Evolutionary conservation across 352 stramenopile genomes (phyloP), one percentile per base, ranked within the genome.

Genomic region (Phytophthora meadii): DNA sequence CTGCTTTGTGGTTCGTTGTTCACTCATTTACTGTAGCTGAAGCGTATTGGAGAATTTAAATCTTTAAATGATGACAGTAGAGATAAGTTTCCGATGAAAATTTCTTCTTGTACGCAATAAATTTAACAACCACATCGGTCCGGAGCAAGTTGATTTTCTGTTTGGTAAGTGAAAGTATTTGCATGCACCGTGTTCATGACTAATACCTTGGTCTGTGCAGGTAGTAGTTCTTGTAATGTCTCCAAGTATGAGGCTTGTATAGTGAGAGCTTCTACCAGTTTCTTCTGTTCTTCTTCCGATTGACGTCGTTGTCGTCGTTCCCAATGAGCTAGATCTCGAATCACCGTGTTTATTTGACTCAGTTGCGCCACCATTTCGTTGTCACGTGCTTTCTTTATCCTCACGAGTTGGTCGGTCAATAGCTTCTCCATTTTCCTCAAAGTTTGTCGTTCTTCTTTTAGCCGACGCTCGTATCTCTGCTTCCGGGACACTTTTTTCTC

Each of bases 1-100:
- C 9, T 65, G 28, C 37, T 65, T 2, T 32, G 54, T 36, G 48
- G 22, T n/a, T 10, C 45, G 24, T 62, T 36, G 52, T 19, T 68
- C 9, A 24, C 40, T 14, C 11, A 52, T 39, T 36, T 11, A 36
- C 30, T 4, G 27, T 30, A 36, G 30, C 8, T 34, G 28, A 30
- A 3, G 19, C 19, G 19, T 22, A 2, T 22, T 22, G 22, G 22
- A 22, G 22, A 22, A 22, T 36, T 36, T 36, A 36, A 36, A 36
- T 36, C 11, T 36, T 34, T 34, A 34, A 34, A 22, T 2, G 22
- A 22, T 22, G 22, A 22, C 22, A 22, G 22, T 22, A 22, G 22
- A 22, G 22, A 22, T 22, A 22, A 22, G 19, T 22, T 22, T 22
- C 22, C 1, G 22, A 22, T 22, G 22, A 22, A 22, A 2, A 5